Base-by-base conservation (phyloP, 2,329 filamentous ascomycete genomes). In the Hypoxylon rubiginosum region DNA sequence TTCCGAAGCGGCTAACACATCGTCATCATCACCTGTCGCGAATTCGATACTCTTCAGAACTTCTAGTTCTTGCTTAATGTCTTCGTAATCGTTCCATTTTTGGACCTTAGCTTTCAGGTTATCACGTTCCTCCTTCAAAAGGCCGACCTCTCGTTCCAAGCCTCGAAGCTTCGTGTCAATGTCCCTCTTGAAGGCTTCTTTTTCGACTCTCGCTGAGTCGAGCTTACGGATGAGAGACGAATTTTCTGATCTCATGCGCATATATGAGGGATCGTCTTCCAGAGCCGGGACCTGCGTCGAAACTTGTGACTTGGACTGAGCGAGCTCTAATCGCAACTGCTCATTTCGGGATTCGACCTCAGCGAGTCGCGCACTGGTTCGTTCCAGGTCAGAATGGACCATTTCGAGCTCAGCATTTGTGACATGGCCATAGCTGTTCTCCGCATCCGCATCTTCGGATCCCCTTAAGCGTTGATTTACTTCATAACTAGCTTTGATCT, bases 1-100 rank as follows among this genome's bases (percentile, higher is more conserved):
- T 41, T 76, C 76, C 17, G 72, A 64, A 41, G 82, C 81, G 15
- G 82, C 83, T 30, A 80, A 75, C 8, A 84, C 82, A 1, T 91
- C 90, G 50, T 94, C 92, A 65, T 97, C 94, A 67, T 95, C 92
- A 7, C 93, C 94, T 0, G 93, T 95, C 1, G 95, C 92, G 74
- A 99, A 97, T 77, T 99, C 96, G 73, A 99, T 97, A 71, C 95
- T 97, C 87, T 97, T 97, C 66, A 99, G 87, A 66, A 98, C 94
- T 74, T 98, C 95, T 2, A 99, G 85, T 79, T 99, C 97, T 70
- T 97, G 92, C 80, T 96, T 97, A 51, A 99, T 89, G 64, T 98
- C 95, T 34, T 98, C 94, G 77, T 99, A 99, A 78, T 99, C 96
- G 71, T 89, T 89, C 89, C 93, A 97, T 77, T 92, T 97, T 68